phyloP scores from a whole-genome alignment of 2,329 filamentous ascomycete genomes.

The Fusarium pininemorale region DNA sequence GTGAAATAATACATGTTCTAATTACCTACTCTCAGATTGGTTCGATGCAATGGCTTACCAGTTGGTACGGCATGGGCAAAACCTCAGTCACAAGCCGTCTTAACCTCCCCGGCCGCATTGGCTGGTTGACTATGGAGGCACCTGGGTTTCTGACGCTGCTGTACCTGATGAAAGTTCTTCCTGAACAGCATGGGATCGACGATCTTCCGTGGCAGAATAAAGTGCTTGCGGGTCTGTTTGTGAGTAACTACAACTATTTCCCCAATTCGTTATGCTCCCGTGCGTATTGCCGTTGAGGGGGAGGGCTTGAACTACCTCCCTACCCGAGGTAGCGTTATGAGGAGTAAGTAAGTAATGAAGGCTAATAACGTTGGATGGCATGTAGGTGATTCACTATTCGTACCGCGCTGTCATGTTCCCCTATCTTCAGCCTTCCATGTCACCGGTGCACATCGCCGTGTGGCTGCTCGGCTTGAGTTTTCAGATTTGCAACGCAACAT shows the following conservation, averaged over 20 bases:
- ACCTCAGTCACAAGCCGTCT: slow-evolving; percentile 78
- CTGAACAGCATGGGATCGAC: slow-evolving; percentile 63
- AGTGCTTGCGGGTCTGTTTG: slow-evolving; percentile 75
- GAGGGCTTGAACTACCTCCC: neutral
- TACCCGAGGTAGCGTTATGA: slow-evolving; percentile 9
- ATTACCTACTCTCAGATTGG: slow-evolving; percentile 64
- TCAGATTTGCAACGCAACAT: slow-evolving; percentile 82
- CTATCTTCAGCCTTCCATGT: slow-evolving; percentile 89
- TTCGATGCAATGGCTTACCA: slow-evolving; percentile 76
- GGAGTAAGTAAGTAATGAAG: neutral
- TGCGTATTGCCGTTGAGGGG: slow-evolving; percentile 23
- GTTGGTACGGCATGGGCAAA: slow-evolving; percentile 92
- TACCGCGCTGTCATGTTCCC: slow-evolving; percentile 90
- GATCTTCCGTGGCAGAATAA: slow-evolving; percentile 80
- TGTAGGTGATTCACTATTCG: slow-evolving; percentile 81
- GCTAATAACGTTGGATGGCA: slow-evolving; percentile 1
- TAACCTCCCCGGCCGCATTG: slow-evolving; percentile 89
- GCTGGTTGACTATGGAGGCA: slow-evolving; percentile 89
- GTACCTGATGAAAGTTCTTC: slow-evolving; percentile 79
- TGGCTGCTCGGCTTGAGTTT: slow-evolving; percentile 73
- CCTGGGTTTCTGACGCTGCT: slow-evolving; percentile 80
- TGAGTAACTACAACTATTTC: slow-evolving; percentile 43
- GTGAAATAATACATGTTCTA: neutral
- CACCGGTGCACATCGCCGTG: slow-evolving; percentile 80
- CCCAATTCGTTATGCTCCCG: neutral